Evolutionary conservation across 192 early-diverging fungal genomes (phyloP).

Genomic region (Coemansia sp.): DNA sequence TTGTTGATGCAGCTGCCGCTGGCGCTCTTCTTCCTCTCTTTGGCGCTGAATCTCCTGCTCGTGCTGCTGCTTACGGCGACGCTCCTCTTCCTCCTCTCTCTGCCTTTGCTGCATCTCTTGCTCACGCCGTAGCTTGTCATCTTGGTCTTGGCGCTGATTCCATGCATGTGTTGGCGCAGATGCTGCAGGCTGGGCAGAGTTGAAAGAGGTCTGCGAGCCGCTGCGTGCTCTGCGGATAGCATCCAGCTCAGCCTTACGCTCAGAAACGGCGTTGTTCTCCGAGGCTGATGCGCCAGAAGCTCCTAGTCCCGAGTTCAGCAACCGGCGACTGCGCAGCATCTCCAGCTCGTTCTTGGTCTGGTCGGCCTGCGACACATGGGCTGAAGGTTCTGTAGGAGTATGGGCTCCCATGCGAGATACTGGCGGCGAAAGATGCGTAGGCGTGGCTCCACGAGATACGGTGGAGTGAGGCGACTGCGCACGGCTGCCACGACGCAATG

Average conservation of each 20-base stretch:
- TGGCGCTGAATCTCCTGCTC: slow-evolving; percentile 55
- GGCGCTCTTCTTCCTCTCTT: slow-evolving; percentile 26
- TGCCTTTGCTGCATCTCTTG: slow-evolving; percentile 25
- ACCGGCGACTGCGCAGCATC: slow-evolving; percentile 47
- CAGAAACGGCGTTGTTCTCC: slow-evolving; percentile 5
- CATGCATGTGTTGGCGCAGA: slow-evolving; percentile 29
- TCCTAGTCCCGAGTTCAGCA: slow-evolving; percentile 33
- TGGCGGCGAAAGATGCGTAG: slow-evolving; percentile 12
- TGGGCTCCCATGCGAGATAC: slow-evolving; percentile 19
- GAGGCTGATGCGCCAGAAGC: slow-evolving; percentile 14
- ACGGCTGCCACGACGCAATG: slow-evolving; percentile 46
- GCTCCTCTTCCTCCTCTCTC: slow-evolving; percentile 20
- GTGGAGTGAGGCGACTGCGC: slow-evolving; percentile 24
- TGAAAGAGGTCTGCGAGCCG: slow-evolving; percentile 25
- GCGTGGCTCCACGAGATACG: slow-evolving; percentile 15
- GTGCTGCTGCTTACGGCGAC: slow-evolving; percentile 28
- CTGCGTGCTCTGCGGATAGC: slow-evolving; percentile 31
- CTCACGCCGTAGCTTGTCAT: slow-evolving; percentile 16
- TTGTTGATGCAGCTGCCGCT: slow-evolving; percentile 6
- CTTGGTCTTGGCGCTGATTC: slow-evolving; percentile 23
- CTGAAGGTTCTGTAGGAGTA: slow-evolving; percentile 34
- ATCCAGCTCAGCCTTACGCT: slow-evolving; percentile 48
- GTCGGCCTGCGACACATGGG: slow-evolving; percentile 41
- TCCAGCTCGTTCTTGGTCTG: slow-evolving; percentile 53
- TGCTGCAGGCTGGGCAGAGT: slow-evolving; percentile 18